Conservation (phyloP, 306 rosid genomes). For the apple (Malus domestica) region DNA sequence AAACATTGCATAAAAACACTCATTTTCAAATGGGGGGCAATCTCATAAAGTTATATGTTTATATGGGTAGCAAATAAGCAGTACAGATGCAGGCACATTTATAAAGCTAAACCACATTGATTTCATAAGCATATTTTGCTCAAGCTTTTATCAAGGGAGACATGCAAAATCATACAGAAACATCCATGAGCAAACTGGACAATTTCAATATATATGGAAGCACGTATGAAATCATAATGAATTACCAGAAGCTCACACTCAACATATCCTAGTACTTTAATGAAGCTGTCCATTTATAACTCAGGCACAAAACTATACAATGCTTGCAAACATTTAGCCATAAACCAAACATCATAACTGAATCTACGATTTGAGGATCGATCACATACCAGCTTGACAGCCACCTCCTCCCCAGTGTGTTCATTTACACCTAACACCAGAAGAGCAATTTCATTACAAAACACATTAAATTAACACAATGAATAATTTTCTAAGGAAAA, state of each 20-base stretch:
- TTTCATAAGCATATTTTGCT: too few relatives aligned
- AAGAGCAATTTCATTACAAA: slow-evolving; percentile 14
- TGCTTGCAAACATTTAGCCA: slow-evolving; percentile 6
- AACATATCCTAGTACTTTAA: too few relatives aligned
- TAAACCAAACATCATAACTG: slow-evolving; percentile 7
- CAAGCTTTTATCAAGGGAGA: too few relatives aligned
- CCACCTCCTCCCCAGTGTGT: slow-evolving; percentile 98
- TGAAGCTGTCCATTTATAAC: not conserved
- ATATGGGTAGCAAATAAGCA: too few relatives aligned
- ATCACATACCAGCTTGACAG: slow-evolving; percentile 91
- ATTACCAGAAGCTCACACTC: not conserved
- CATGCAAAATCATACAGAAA: too few relatives aligned
- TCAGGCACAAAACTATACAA: not conserved
- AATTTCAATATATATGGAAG: too few relatives aligned
- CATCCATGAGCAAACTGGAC: too few relatives aligned
- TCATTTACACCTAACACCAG: slow-evolving; percentile 63
- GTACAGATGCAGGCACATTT: too few relatives aligned
- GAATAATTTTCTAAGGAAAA: not conserved
- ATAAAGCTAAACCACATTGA: too few relatives aligned
- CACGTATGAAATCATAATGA: not conserved
- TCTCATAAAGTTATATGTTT: too few relatives aligned
- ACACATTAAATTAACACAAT: not conserved
- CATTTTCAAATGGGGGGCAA: too few relatives aligned
- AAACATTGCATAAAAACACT: too few relatives aligned
- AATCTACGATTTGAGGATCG: not conserved